phyloP scores from a whole-genome alignment of 495 filamentous ascomycete genomes.

The Melanomma pulvis-pyrius region DNA sequence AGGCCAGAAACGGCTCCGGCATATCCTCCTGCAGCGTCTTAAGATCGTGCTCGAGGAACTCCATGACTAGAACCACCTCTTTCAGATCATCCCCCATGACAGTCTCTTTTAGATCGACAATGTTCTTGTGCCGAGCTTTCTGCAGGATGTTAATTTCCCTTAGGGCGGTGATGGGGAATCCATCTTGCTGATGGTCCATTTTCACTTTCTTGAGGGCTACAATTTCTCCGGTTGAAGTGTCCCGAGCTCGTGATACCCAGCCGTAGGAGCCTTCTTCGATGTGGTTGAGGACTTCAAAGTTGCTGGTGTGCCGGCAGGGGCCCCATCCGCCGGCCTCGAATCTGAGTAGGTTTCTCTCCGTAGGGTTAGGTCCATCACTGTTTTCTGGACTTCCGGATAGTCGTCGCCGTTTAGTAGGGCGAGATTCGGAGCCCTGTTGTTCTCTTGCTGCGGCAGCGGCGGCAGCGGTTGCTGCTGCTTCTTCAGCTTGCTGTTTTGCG shows the following conservation, averaged over 20 bases:
- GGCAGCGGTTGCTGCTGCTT: no score
- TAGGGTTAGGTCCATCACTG: conserved; percentile 13
- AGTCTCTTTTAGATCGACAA: conserved; percentile 80
- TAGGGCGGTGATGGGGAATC: conserved; percentile 89
- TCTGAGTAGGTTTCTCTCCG: conserved; percentile 60
- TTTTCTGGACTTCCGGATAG: conserved; percentile 43
- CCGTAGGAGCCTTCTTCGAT: conserved; percentile 98
- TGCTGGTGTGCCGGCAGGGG: conserved; percentile 78
- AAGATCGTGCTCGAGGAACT: conserved; percentile 97
- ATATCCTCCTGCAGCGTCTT: conserved; percentile 92
- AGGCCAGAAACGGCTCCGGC: conserved; percentile 89
- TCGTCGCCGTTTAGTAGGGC: conserved; percentile 61
- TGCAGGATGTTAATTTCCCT: conserved; percentile 81
- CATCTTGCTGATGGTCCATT: conserved; percentile 79
- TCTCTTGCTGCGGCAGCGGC: conserved; percentile 48
- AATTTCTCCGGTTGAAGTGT: conserved; percentile 77
- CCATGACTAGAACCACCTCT: conserved; percentile 83
- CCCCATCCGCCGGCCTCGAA: conserved; percentile 72
- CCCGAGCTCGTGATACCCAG: conserved; percentile 84
- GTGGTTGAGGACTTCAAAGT: conserved; percentile 90
- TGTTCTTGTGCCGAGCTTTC: conserved; percentile 68
- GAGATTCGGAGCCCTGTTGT: conserved; percentile 41
- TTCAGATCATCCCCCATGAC: conserved; percentile 80
- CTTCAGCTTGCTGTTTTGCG: conserved; percentile 76
- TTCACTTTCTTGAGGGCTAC: conserved; percentile 96